Conservation (phyloP, 352 stramenopile genomes). For the Phytophthora capsici region DNA sequence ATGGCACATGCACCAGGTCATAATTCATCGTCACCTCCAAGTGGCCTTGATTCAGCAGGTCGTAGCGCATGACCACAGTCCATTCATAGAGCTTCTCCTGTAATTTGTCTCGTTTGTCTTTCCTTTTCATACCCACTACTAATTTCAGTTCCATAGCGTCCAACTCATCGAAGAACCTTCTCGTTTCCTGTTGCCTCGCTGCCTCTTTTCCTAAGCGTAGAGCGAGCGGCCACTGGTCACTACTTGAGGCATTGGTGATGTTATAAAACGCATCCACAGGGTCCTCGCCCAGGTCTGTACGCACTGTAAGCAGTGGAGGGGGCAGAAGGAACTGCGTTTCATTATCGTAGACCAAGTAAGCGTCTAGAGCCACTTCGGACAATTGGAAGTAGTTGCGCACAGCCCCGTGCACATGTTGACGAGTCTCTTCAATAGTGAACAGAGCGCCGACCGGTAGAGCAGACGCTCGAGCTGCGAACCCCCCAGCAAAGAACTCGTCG, state of each 20-base stretch:
- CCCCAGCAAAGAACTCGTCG: slow-evolving; percentile 64
- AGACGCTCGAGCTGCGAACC: slow-evolving; percentile 58
- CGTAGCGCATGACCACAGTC: slow-evolving; percentile 69
- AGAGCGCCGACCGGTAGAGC: slow-evolving; percentile 66
- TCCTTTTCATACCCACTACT: slow-evolving; percentile 57
- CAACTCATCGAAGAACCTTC: slow-evolving; percentile 70
- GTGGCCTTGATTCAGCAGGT: slow-evolving; percentile 74
- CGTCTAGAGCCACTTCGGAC: slow-evolving; percentile 57
- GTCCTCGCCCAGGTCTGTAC: slow-evolving; percentile 36
- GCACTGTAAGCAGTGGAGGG: slow-evolving; percentile 59
- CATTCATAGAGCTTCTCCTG: slow-evolving; percentile 55
- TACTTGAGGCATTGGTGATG: slow-evolving; percentile 46
- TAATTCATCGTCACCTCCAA: slow-evolving; percentile 73
- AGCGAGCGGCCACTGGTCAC: slow-evolving; percentile 55
- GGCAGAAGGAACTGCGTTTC: slow-evolving; percentile 37
- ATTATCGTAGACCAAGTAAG: slow-evolving; percentile 50
- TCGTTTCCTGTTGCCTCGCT: slow-evolving; percentile 36
- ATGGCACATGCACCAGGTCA: slow-evolving; percentile 35
- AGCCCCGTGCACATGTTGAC: slow-evolving; percentile 69
- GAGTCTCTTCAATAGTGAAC: slow-evolving; percentile 77
- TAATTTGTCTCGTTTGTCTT: slow-evolving; percentile 13
- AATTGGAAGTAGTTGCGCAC: slow-evolving; percentile 71
- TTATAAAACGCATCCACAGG: slow-evolving; percentile 44
- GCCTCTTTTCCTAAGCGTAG: slow-evolving; percentile 41
- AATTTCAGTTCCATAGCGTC: slow-evolving; percentile 70